Evolutionary conservation across 2,329 filamentous ascomycete genomes (phyloP).

Genomic region (Neurospora sp.): DNA sequence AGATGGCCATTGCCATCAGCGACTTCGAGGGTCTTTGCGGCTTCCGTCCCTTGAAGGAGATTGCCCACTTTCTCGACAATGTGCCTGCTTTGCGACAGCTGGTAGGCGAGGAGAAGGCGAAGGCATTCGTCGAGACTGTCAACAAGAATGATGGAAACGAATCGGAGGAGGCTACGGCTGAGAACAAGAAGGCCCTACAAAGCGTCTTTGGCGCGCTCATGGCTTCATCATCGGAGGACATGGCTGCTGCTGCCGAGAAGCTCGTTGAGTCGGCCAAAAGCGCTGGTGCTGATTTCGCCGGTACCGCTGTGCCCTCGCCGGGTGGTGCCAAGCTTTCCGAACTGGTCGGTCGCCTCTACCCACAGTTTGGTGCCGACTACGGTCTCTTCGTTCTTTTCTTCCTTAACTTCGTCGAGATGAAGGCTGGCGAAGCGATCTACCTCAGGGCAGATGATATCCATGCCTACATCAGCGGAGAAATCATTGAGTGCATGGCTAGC

Average conservation of each 20-base stretch:
- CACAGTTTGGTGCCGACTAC: conserved; percentile 81
- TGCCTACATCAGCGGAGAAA: conserved; percentile 86
- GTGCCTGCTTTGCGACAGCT: conserved; percentile 50
- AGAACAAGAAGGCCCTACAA: conserved; percentile 72
- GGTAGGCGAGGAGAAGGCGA: conserved; percentile 55
- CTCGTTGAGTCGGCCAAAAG: conserved; percentile 62
- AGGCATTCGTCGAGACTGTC: conserved; percentile 44
- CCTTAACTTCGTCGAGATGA: conserved; percentile 85
- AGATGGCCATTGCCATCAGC: conserved; percentile 98
- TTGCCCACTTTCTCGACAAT: conserved; percentile 67
- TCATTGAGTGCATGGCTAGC: conserved; percentile 97
- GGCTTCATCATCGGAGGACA: conserved; percentile 57
- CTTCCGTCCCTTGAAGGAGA: conserved; percentile 80
- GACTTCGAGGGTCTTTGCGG: conserved; percentile 94
- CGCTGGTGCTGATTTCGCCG: conserved; percentile 65
- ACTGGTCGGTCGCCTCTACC: conserved; percentile 67
- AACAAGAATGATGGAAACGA: conserved; percentile 33
- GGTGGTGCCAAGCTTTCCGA: conserved; percentile 60
- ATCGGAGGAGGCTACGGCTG: conserved; percentile 26
- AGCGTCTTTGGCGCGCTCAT: conserved; percentile 71
- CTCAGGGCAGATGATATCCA: conserved; percentile 95
- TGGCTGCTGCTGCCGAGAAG: conserved; percentile 55
- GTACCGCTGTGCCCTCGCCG: conserved; percentile 26
- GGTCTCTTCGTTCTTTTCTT: conserved; percentile 95
- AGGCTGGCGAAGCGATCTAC: conserved; percentile 90